Base-by-base conservation (phyloP, 2,329 filamentous ascomycete genomes). In the Microcyclosporella mali region DNA sequence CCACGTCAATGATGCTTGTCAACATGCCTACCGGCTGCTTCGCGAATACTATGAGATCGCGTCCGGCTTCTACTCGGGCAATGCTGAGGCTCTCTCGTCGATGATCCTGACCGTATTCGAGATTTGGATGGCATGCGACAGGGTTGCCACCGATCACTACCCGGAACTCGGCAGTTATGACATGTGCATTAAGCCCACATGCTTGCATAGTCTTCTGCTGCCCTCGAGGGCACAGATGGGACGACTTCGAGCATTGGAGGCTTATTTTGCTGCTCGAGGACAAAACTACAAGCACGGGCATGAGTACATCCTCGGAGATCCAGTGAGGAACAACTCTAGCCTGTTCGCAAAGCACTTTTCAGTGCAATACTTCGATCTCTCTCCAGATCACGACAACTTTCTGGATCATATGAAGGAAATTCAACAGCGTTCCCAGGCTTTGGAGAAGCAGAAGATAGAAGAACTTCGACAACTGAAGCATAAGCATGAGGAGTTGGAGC, bases 71-170 rank as follows among this genome's bases (percentile, higher is more conserved):
- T 78, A 76, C 46, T 51, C 68, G 1, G 47, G 51, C 4, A 68
- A 74, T 43, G 65, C 70, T 0, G 72, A 75, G 37, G 67, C 73
- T 17, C 72, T 69, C 50, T 79, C 78, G 4, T 10, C 14, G 2
- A 69, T 75, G 51, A 59, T 84, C 0, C 64, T 85, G 2, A 69
- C 63, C 6, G 25, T 78, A 0, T 71, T 84, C 55, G 72, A 77
- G 36, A 49, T 81, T 0, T 85, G 80, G 81, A 57, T 74, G 2
- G 52, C 57, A 1, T 69, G 84, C 57, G 81, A 85, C 48, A 53
- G 62, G 12, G 58, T 56, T 14, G 71, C 73, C 0, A 60, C 67
- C 0, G 10, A 33, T 0, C 47, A 47, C 0, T 77, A 67, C 35
- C 71, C 72, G 0, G 56, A 82, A 0, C 60, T 85, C 0, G 25